Evolutionary conservation across 2,329 filamentous ascomycete species (phyloP).

Genomic region (Arachnopeziza araneosa): DNA sequence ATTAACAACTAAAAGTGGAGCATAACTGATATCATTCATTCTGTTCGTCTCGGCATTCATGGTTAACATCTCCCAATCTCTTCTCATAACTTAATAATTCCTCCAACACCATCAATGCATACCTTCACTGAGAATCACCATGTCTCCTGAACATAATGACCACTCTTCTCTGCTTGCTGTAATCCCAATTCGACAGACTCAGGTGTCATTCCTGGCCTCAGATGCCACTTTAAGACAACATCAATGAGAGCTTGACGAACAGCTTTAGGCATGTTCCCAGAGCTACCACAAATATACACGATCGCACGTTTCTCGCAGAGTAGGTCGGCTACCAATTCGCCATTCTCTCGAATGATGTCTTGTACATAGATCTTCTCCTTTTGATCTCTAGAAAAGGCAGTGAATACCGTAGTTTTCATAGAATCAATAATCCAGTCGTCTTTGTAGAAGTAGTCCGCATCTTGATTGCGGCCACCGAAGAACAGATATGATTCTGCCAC

Average conservation of each 20-base stretch:
- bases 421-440: constrained; percentile 59
- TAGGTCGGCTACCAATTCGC: constrained; percentile 36
- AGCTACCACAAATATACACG: constrained; percentile 52
- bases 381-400: constrained; percentile 69
- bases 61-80: not conserved
- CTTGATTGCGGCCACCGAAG: constrained; percentile 74
- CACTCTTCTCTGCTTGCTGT: constrained; percentile 59
- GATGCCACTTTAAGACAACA: constrained; percentile 35
- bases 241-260: constrained; percentile 63
- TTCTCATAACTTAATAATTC: not conserved
- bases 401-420: constrained; percentile 47
- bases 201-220: not conserved
- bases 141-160: constrained; percentile 63
- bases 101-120: too few relatives aligned
- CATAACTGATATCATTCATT: too few relatives aligned
- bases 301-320: constrained; percentile 45
- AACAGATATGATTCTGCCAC: constrained; percentile 52
- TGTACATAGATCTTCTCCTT: constrained; percentile 62
- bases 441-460: constrained; percentile 75
- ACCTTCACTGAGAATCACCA: constrained; percentile 41
- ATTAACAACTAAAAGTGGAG: too few relatives aligned
- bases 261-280: constrained; percentile 66
- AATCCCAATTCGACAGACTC: constrained; percentile 28
- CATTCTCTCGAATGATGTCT: constrained; percentile 29
- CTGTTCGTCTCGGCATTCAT: too few relatives aligned